Evolutionary conservation across 1,139 yeast genomes (phyloP).

Genomic region (Pneumocystis jirovecii): DNA sequence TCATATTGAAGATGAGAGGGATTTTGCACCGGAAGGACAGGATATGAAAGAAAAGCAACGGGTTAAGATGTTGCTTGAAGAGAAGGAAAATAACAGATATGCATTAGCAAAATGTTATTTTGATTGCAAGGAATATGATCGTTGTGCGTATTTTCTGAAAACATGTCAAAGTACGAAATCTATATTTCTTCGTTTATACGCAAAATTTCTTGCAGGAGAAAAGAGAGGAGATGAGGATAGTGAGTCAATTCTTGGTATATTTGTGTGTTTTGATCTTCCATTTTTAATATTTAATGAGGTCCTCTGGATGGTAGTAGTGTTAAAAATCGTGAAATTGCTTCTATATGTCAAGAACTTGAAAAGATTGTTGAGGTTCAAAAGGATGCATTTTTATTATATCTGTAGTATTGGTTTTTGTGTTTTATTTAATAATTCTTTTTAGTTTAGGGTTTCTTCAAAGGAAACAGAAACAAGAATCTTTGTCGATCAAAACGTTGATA

Average conservation of each 20-base stretch:
- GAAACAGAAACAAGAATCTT: slow-evolving; percentile 2
- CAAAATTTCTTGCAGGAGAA: slow-evolving; percentile 57
- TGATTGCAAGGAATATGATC: slow-evolving; percentile 70
- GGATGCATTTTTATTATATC: slow-evolving; percentile 54
- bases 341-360: slow-evolving; percentile 23
- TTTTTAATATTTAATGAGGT: slow-evolving; percentile 13
- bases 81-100: slow-evolving; percentile 32
- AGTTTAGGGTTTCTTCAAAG: slow-evolving; percentile 24
- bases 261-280: background rate
- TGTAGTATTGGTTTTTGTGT: slow-evolving; percentile 23
- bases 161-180: slow-evolving; percentile 40
- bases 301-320: slow-evolving; percentile 27
- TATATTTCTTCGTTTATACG: slow-evolving; percentile 50
- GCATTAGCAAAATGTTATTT: slow-evolving; percentile 61
- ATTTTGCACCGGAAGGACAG: background rate
- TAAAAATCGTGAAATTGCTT: slow-evolving; percentile 24
- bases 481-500: slow-evolving; percentile 31
- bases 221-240: slow-evolving; percentile 56
- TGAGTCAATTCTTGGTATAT: slow-evolving; percentile 40
- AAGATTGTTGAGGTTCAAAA: slow-evolving; percentile 11
- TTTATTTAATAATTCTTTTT: slow-evolving; percentile 12
- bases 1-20: background rate
- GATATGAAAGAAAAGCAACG: slow-evolving; percentile 3
- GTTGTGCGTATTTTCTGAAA: slow-evolving; percentile 49
- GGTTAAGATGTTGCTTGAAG: slow-evolving; percentile 15